Base-by-base conservation (phyloP, 805 yeast genomes). In the Ogataea wickerhamii region DNA sequence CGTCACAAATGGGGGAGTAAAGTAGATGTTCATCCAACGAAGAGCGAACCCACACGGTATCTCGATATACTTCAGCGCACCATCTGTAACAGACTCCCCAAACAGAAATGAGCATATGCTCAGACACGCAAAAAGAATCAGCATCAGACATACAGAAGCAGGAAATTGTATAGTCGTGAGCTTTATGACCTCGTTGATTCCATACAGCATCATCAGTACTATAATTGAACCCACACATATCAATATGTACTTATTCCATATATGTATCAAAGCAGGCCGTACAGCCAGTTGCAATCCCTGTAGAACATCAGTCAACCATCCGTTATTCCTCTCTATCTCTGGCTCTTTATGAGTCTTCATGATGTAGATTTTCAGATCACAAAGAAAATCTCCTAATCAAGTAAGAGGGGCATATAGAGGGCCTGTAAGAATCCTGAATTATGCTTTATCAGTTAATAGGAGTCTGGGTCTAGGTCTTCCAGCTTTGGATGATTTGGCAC, bases 21-120 rank as follows among this genome's bases (percentile, higher is more conserved):
- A 85, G 53, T 80, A 82, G 5, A 82, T 71, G 55, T 81, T 82
- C 61, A 85, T 85, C 91, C 93, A 84, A 38, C 82, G 69, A 34
- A 84, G 66, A 2, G 82, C 68, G 56, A 82, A 81, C 44, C 82
- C 82, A 63, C 74, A 73, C 12, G 87, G 76, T n/a, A 82, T 73
- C 34, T 80, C 78, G 34, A 80, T 60, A 22, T 58, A 45, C 27
- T 47, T 48, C 39, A 60, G 56, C 2, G 61, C 26, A 14, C 39
- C 30, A 5, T 39, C 36, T 1, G 66, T 60, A n/a, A 38, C 45
- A 20, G 47, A 45, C 23, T 67, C 60, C 5, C 75, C 75, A 12
- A 67, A 47, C 1, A 64, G 18, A 38, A 36, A 37, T 8, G 74
- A 70, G 22, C 64, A 51, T 1, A 60, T 34, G 28, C 75, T 58